Conservation (phyloP, 345 rosid species). For the Citrus trifoliata region DNA sequence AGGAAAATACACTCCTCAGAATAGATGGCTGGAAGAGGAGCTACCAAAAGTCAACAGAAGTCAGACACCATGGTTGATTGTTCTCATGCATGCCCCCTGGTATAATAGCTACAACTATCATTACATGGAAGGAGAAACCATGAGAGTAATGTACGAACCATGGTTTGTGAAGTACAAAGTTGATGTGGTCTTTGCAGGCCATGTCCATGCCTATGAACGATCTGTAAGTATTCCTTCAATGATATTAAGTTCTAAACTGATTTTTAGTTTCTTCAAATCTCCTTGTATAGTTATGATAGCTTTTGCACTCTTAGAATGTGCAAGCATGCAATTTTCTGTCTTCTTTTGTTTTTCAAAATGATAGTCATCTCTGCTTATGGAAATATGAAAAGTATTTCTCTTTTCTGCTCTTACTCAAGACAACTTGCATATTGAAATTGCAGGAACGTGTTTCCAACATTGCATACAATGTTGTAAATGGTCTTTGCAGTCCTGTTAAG, state of each 20-base stretch:
- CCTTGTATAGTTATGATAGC: not conserved
- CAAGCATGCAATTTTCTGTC: not conserved
- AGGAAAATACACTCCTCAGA: conserved; percentile 89
- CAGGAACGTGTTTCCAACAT: conserved; percentile 86
- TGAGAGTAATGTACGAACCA: conserved; percentile 86
- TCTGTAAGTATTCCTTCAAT: conserved; percentile 52
- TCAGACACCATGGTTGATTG: conserved; percentile 92
- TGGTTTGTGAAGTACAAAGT: conserved; percentile 82
- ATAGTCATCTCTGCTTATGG: not conserved
- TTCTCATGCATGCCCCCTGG: conserved; percentile 80
- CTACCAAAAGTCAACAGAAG: conserved; percentile 76
- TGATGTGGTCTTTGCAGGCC: conserved; percentile 86
- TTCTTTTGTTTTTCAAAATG: too few species aligned
- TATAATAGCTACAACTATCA: conserved; percentile 93
- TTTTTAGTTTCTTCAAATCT: not conserved
- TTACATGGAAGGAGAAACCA: conserved; percentile 94
- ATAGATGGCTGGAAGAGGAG: conserved; percentile 65
- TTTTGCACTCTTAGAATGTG: not conserved
- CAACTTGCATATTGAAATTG: not conserved
- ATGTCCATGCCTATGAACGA: conserved; percentile 93
- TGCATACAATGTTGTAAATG: conserved; percentile 66
- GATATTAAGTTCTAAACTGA: not conserved
- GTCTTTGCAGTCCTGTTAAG: conserved; percentile 48
- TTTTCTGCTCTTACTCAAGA: not conserved
- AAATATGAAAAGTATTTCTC: not conserved